Conservation (phyloP, 192 early-diverging fungal genomes). For the Backusella tarrabulga region DNA sequence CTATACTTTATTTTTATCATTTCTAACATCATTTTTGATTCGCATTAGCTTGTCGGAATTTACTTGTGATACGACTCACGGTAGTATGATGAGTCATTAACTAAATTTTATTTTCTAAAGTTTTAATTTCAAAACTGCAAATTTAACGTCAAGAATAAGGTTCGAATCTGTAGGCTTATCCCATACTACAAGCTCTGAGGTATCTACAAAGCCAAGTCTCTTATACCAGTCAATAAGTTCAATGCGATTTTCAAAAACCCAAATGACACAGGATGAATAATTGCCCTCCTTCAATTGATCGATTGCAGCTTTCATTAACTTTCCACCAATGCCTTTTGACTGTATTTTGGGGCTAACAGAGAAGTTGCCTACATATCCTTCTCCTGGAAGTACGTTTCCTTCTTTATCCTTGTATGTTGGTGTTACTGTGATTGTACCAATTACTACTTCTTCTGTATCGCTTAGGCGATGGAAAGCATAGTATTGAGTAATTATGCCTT, state of each 20-base stretch:
- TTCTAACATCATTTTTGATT: background rate
- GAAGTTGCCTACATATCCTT: conserved; percentile 42
- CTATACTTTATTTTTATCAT: background rate
- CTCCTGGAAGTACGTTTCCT: conserved; percentile 18
- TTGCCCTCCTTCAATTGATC: conserved; percentile 23
- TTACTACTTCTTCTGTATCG: conserved; percentile 16
- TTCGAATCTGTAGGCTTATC: background rate
- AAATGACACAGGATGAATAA: conserved; percentile 29
- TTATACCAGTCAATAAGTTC: conserved; percentile 48
- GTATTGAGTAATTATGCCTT: conserved; percentile 26
- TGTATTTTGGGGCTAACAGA: conserved; percentile 43
- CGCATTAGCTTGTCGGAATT: background rate
- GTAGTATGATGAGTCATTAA: background rate
- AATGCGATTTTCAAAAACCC: conserved; percentile 37
- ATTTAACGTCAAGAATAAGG: background rate
- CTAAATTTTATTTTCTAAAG: background rate
- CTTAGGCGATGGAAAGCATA: conserved; percentile 34
- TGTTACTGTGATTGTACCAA: conserved; percentile 47
- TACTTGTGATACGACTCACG: background rate
- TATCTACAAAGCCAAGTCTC: conserved; percentile 44
- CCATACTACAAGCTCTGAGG: conserved; percentile 35
- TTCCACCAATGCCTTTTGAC: conserved; percentile 48
- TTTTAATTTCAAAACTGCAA: background rate
- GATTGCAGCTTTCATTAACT: conserved; percentile 37
- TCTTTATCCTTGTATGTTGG: conserved; percentile 21